These are phyloP conservation scores for Coemansia aciculifera DNA, from an alignment of 192 early-diverging fungal species.

Conservation along the genomic window DNA sequence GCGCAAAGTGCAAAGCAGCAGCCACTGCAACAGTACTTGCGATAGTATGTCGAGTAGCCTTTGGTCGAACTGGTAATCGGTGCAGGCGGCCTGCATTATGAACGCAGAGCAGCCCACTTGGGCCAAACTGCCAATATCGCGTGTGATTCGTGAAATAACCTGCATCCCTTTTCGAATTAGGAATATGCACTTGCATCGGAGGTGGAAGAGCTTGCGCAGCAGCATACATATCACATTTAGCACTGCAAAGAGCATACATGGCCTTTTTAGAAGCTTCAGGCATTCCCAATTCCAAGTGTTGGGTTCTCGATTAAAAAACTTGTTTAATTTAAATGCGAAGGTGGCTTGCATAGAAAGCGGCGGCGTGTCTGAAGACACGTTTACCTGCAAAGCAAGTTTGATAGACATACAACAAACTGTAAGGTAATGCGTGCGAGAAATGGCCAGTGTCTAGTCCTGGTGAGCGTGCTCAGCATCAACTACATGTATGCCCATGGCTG, in stretches of 20 bases:
- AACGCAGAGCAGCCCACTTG: not conserved
- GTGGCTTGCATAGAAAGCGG: not conserved
- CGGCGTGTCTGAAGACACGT: not conserved
- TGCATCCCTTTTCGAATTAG: not conserved
- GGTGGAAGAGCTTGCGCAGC: not conserved
- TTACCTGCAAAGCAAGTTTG: no score
- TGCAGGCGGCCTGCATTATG: not conserved
- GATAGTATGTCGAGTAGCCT: not conserved
- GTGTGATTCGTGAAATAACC: not conserved
- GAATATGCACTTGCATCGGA: not conserved
- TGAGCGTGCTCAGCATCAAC: slow-evolving; percentile 14
- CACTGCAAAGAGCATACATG: not conserved
- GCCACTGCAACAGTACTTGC: not conserved
- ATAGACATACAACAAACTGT: not conserved
- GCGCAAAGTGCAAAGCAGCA: slow-evolving; percentile 6
- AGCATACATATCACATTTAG: not conserved
- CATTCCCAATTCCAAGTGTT: slow-evolving; percentile 7
- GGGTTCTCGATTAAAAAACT: not conserved
- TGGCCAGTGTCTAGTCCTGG: slow-evolving; percentile 6
- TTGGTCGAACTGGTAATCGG: not conserved
- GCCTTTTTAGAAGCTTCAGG: slow-evolving; percentile 2
- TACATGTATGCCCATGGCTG: slow-evolving; percentile 24
- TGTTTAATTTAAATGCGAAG: not conserved
- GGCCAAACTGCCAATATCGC: not conserved
- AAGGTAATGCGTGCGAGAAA: not conserved